Conservation (phyloP, 371 early-diverging fungal species). For the Rhizopus stolonifer region DNA sequence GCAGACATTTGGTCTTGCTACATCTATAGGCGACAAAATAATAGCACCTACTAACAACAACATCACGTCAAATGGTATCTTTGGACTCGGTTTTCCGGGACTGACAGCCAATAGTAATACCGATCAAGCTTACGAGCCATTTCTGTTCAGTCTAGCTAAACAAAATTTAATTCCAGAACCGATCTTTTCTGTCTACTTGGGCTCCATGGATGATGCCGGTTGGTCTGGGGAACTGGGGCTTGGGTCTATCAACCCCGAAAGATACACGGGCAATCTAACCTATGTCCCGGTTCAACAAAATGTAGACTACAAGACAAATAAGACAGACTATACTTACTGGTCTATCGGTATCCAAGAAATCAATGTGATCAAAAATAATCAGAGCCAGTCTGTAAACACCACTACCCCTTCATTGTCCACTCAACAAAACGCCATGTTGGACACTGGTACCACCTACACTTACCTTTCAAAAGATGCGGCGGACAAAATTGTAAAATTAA, state of each 20-base stretch:
- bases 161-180: conserved; percentile 17
- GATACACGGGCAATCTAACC: conserved; percentile 17
- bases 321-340: conserved; percentile 6
- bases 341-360: conserved; percentile 2
- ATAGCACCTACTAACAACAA: conserved; percentile 9
- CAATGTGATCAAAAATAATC: not conserved
- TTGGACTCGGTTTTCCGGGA: conserved; percentile 25
- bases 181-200: conserved; percentile 10
- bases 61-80: conserved; percentile 21
- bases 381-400: not conserved
- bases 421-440: not conserved
- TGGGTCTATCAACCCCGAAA: conserved; percentile 25
- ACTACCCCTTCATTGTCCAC: not conserved
- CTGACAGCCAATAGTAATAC: conserved; percentile 20
- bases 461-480: not conserved
- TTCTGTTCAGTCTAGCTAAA: conserved; percentile 13
- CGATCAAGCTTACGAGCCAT: conserved; percentile 5
- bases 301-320: not conserved
- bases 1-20: conserved; percentile 32
- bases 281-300: conserved; percentile 28
- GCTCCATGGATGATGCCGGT: not conserved
- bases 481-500: conserved; percentile 11
- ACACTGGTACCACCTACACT: conserved; percentile 5
- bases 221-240: conserved; percentile 27
- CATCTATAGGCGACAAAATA: conserved; percentile 11